phyloP scores from a whole-genome alignment of 495 filamentous ascomycete species.

The Penicillium alfredii region DNA sequence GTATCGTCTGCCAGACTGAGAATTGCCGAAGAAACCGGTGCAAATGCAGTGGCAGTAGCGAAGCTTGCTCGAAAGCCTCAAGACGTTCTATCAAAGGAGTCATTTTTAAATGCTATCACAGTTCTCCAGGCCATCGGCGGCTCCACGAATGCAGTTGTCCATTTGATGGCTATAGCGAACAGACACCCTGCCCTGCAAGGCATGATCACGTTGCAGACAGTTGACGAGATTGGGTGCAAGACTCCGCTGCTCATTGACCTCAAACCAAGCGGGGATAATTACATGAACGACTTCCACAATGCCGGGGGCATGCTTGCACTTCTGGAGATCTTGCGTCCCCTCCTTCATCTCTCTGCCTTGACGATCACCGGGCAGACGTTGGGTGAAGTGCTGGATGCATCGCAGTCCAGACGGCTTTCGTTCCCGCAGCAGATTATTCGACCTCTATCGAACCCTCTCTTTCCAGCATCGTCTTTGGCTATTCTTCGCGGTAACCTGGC shows the following conservation, averaged over 20 bases:
- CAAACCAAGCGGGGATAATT: constrained; percentile 62
- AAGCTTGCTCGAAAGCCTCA: constrained; percentile 43
- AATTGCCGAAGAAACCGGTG: constrained; percentile 58
- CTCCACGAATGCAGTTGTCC: constrained; percentile 62
- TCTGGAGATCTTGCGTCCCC: constrained; percentile 48
- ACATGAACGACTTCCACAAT: constrained; percentile 69
- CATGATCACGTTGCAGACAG: constrained; percentile 47
- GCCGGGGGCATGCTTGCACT: constrained; percentile 59
- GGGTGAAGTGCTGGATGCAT: constrained; percentile 47
- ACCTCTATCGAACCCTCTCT: constrained; percentile 47
- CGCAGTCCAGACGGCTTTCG: constrained; percentile 38
- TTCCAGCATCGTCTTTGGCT: constrained; percentile 49
- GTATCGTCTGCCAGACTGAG: constrained; percentile 58
- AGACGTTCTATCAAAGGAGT: constrained; percentile 50
- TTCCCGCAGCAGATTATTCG: constrained; percentile 43
- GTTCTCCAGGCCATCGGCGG: constrained; percentile 66
- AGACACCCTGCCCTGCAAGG: constrained; percentile 51
- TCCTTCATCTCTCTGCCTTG: constrained; percentile 50
- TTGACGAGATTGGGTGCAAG: constrained; percentile 54
- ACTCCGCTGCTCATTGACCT: constrained; percentile 60
- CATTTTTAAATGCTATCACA: constrained; percentile 61
- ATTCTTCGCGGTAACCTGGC: constrained; percentile 53
- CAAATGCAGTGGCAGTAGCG: constrained; percentile 47
- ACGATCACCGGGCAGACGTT: constrained; percentile 56
- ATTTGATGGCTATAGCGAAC: constrained; percentile 59